These are phyloP conservation scores for Monilinia laxa DNA, from an alignment of 2,329 filamentous ascomycete genomes.

Conservation along the genomic window DNA sequence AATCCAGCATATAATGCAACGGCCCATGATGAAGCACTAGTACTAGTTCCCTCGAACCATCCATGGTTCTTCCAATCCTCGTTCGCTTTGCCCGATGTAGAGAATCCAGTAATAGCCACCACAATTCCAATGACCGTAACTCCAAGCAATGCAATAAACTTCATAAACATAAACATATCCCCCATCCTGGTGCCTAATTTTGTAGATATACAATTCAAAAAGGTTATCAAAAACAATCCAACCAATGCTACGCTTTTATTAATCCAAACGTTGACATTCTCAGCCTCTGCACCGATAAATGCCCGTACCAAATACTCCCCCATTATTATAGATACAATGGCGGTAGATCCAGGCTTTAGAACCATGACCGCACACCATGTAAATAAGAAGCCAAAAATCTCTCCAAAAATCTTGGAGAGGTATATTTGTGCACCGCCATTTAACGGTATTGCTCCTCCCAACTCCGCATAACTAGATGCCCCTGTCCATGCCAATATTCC, in stretches of 20 bases:
- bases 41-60: conserved; percentile 87
- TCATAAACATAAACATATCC: conserved; percentile 94
- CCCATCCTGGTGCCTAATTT: conserved; percentile 82
- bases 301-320: conserved; percentile 95
- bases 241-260: conserved; percentile 83
- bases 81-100: conserved; percentile 71
- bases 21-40: conserved; percentile 81
- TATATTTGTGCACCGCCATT: conserved; percentile 96
- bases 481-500: conserved; percentile 96
- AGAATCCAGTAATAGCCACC: conserved; percentile 82
- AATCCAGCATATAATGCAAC: conserved; percentile 92
- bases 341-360: conserved; percentile 86
- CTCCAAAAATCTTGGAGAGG: conserved; percentile 92
- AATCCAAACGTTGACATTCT: conserved; percentile 79
- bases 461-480: conserved; percentile 89
- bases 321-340: conserved; percentile 97
- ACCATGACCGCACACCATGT: conserved; percentile 95
- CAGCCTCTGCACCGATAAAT: conserved; percentile 80
- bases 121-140: conserved; percentile 87
- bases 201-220: conserved; percentile 89
- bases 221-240: conserved; percentile 73
- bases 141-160: conserved; percentile 84
- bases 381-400: conserved; percentile 89
- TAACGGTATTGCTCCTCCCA: conserved; percentile 91
- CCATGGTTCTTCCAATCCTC: conserved; percentile 81